Percentiles rank a stretch among this genome's conserved stretches.
phyloP scores from a whole-genome alignment of 495 filamentous ascomycete species.

The Talaromyces adpressus region DNA sequence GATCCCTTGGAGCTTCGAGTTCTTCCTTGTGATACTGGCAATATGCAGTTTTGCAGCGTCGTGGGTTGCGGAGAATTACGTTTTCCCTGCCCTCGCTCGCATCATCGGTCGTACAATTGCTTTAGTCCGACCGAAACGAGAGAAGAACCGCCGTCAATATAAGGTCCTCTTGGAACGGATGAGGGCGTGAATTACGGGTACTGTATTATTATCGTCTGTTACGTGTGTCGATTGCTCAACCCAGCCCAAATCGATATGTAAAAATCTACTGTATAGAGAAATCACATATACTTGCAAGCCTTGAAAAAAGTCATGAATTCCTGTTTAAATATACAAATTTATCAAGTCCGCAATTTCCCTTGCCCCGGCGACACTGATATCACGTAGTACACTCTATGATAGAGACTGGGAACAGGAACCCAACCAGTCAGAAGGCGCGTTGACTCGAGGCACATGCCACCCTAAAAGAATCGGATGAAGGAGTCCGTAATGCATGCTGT shows the following conservation, averaged over 20 bases:
- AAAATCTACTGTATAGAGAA: not conserved
- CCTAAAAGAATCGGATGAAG: not conserved
- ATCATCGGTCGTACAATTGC: slow-evolving; percentile 53
- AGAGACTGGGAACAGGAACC: not conserved
- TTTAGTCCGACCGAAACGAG: slow-evolving; percentile 44
- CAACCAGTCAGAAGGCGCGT: not conserved
- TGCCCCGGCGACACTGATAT: not conserved
- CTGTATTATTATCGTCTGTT: not conserved
- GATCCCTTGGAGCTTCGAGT: slow-evolving; percentile 62
- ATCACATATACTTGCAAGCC: not conserved
- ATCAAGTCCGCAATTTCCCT: not conserved
- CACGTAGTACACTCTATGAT: not conserved
- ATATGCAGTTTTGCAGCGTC: slow-evolving; percentile 56
- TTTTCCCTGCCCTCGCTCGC: slow-evolving; percentile 67
- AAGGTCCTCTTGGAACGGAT: slow-evolving; percentile 74
- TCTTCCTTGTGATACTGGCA: slow-evolving; percentile 62
- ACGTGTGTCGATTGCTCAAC: not conserved
- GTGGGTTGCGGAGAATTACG: slow-evolving; percentile 60
- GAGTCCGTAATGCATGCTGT: not conserved
- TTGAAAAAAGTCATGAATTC: not conserved
- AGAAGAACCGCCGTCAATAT: slow-evolving; percentile 80
- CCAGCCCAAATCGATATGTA: not conserved
- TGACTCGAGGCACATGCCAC: not conserved
- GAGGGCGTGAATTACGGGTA: slow-evolving; percentile 30
- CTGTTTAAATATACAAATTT: slow-evolving; percentile 1